These are phyloP conservation scores for Acacia concinna DNA, from an alignment of 331 rosid genomes.

Conservation along the genomic window DNA sequence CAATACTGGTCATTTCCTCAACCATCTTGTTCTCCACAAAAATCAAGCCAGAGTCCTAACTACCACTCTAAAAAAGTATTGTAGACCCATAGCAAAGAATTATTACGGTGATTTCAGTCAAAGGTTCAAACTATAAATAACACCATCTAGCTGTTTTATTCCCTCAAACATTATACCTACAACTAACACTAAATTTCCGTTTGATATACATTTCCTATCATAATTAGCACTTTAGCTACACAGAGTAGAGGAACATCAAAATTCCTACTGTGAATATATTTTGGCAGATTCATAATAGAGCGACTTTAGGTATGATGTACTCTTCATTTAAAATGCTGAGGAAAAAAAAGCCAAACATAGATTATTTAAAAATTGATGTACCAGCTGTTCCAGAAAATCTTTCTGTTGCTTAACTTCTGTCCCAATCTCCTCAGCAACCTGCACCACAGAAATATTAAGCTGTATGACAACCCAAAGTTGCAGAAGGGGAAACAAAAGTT, in stretches of 20 bases:
- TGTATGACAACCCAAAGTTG: slow-evolving; percentile 10
- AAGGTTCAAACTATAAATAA: slow-evolving; percentile 8
- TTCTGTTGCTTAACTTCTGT: slow-evolving; percentile 70
- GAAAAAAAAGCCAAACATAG: background rate
- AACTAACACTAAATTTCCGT: background rate
- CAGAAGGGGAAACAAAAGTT: slow-evolving; percentile 4
- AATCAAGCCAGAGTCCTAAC: background rate
- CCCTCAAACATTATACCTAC: background rate
- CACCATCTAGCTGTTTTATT: background rate
- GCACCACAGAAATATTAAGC: slow-evolving; percentile 27
- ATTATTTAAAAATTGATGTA: slow-evolving; percentile 32
- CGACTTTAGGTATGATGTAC: background rate
- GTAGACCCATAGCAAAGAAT: background rate
- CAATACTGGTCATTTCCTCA: background rate
- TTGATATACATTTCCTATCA: slow-evolving; percentile 3
- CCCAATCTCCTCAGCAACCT: slow-evolving; percentile 84
- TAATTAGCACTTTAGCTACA: slow-evolving; percentile 11
- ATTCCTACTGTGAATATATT: slow-evolving; percentile 5
- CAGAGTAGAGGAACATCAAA: background rate
- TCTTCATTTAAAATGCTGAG: background rate
- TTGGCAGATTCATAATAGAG: background rate
- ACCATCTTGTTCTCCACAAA: slow-evolving; percentile 4
- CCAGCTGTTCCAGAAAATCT: slow-evolving; percentile 76
- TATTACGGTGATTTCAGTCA: background rate
- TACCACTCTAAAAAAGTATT: slow-evolving; percentile 8